Evolutionary conservation across 441 rosid genomes (phyloP), one percentile per base, ranked within the genome.

Genomic region (Manihot esculenta): DNA sequence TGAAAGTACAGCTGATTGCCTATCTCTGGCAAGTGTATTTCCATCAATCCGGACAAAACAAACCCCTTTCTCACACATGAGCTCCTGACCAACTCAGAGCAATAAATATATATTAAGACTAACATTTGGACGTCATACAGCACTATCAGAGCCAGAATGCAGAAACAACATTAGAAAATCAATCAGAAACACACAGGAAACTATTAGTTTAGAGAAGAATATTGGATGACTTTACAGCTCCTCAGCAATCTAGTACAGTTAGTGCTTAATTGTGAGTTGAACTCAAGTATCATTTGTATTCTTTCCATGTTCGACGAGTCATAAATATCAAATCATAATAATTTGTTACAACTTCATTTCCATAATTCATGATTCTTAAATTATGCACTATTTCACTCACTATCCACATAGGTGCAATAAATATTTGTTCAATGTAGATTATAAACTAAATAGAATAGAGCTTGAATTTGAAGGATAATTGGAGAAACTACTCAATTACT

Each of bases 21-120:
- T 86, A 77, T 94, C 98, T 84, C 83, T 87, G 53, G 99, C 77
- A 61, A 89, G 88, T 8, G 99, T 89, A 59, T 68, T 89, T 80
- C 99, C 99, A 90, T 94, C 99, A 78, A 94, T 94, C 73, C 97
- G 98, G 57, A 92, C 86, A 73, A 94, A 94, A 72, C 79, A 78
- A 72, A 94, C 78, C 78, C 85, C 90, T 84, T 89, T 94, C 84
- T 92, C 93, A 80, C 92, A 85, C 73, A 90, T 56, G 72, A 87
- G 87, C 77, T 94, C 97, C 98, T 94, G 86, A 44, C 48, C 53
- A 78, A 65, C 53, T 35, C 41, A 68, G 74, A 62, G 66, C 17
- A 63, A 73, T 10, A 61, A 73, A 56, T 11, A 71, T 49, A 67
- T 11, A 60, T 10, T 55, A 59, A 45, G 30, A 60, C 20, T 66